Evolutionary conservation across 1,139 yeast genomes (phyloP).

Genomic region (Blastobotrys ciferrii): DNA sequence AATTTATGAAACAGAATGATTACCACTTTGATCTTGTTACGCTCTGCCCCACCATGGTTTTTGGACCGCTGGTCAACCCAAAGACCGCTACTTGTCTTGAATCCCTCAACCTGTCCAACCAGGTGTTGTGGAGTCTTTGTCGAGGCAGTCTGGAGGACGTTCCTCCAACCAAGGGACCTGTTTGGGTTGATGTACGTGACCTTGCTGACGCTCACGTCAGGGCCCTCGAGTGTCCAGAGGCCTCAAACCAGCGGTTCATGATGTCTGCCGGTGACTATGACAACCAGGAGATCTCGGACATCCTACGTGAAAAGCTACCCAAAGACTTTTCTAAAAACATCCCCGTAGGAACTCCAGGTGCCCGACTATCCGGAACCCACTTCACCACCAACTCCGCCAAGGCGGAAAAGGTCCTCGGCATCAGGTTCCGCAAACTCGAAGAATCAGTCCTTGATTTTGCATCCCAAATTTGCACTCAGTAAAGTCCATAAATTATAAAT

Average conservation of each 20-base stretch:
- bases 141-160: not conserved
- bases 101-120: constrained; percentile 1
- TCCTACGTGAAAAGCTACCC: not conserved
- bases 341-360: constrained; percentile 1
- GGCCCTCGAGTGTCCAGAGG: constrained; percentile 8
- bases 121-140: constrained; percentile 2
- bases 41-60: not conserved
- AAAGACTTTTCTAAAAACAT: not conserved
- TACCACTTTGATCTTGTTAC: constrained; percentile 1
- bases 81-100: not conserved
- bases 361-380: not conserved
- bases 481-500: not conserved
- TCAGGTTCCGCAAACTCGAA: not conserved
- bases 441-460: constrained; percentile 2
- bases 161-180: constrained; percentile 4
- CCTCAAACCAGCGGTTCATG: constrained; percentile 4
- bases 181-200: constrained; percentile 6
- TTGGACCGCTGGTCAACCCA: not conserved
- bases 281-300: constrained; percentile 4
- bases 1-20: not conserved
- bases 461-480: constrained; percentile 1
- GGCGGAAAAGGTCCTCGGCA: constrained; percentile 1
- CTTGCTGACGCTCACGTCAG: constrained; percentile 7
- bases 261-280: constrained; percentile 6
- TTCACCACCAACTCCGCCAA: constrained; percentile 2